A percentile compares a stretch with the other conserved stretches of the same genome.
phyloP scores from a whole-genome alignment of 176 grass and related monocot species.

The Aegilops speltoides region DNA sequence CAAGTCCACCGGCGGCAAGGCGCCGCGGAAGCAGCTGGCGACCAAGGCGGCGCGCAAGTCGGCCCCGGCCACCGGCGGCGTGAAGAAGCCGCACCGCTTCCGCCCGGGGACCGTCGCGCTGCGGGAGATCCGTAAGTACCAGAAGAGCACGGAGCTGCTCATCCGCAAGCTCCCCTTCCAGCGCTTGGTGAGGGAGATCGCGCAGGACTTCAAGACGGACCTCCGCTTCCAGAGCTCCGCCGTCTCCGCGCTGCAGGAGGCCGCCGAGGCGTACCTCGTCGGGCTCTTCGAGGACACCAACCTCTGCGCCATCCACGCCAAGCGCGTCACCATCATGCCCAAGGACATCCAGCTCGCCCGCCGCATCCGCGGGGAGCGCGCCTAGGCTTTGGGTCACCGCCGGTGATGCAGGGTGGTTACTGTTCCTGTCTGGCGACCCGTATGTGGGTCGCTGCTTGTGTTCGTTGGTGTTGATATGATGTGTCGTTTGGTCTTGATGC shows the following conservation, averaged over 20 bases:
- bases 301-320: slow-evolving; percentile 76
- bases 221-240: slow-evolving; percentile 72
- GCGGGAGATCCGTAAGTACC: slow-evolving; percentile 72
- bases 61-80: slow-evolving; percentile 53
- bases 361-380: no score
- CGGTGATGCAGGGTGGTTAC: no score
- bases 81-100: slow-evolving; percentile 77
- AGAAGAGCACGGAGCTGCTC: slow-evolving; percentile 71
- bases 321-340: slow-evolving; percentile 67
- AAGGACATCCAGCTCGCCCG: slow-evolving; percentile 60
- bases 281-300: slow-evolving; percentile 79
- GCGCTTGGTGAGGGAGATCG: slow-evolving; percentile 62
- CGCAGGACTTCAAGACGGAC: slow-evolving; percentile 72
- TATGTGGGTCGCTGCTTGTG: no score
- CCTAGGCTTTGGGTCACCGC: no score
- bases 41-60: slow-evolving; percentile 63
- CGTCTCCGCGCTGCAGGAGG: slow-evolving; percentile 64
- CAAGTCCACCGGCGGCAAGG: slow-evolving; percentile 74
- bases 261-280: slow-evolving; percentile 66
- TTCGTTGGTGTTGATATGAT: no score
- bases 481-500: no score
- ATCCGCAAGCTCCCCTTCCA: slow-evolving; percentile 77
- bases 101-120: slow-evolving; percentile 64
- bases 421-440: no score
- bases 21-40: slow-evolving; percentile 61